Evolutionary conservation across 164 flowering plant genomes (phyloP).

Genomic region (Tetracentron sinense): DNA sequence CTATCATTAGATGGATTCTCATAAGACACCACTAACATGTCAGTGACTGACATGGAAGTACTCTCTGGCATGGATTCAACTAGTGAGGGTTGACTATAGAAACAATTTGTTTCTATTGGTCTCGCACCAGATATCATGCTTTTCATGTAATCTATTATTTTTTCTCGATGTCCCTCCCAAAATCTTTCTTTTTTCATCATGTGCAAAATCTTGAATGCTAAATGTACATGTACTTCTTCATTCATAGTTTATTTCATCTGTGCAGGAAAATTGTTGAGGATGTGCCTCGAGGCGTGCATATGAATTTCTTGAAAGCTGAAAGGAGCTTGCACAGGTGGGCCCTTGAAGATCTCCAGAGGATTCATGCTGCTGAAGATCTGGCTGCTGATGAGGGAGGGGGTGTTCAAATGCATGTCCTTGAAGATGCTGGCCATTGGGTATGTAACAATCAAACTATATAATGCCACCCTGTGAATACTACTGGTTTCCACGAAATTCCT

Average conservation of each 20-base stretch:
- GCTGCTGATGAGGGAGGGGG: constrained; percentile 87
- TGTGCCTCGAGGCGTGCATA: constrained; percentile 85
- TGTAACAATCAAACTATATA: constrained; percentile 3
- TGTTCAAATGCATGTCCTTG: constrained; percentile 94
- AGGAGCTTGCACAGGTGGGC: constrained; percentile 97
- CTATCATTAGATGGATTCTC: neutral
- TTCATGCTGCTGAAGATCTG: constrained; percentile 85
- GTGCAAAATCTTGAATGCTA: neutral
- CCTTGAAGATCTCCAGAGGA: constrained; percentile 82
- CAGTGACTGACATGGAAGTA: neutral
- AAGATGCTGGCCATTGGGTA: constrained; percentile 99
- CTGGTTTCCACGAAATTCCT: too few relatives aligned
- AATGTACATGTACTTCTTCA: neutral
- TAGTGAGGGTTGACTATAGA: neutral
- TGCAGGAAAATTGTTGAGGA: constrained; percentile 84
- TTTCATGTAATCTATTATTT: too few relatives aligned
- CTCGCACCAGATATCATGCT: too few relatives aligned
- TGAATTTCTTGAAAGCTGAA: constrained; percentile 91
- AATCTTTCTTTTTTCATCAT: neutral
- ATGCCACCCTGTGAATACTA: too few relatives aligned
- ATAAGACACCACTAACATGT: neutral
- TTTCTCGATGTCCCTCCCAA: too few relatives aligned
- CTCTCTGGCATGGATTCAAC: neutral
- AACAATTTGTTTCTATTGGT: neutral
- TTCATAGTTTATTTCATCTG: neutral